Base-by-base conservation (phyloP, 139 green algal species). In the Coccomyxa sp. region DNA sequence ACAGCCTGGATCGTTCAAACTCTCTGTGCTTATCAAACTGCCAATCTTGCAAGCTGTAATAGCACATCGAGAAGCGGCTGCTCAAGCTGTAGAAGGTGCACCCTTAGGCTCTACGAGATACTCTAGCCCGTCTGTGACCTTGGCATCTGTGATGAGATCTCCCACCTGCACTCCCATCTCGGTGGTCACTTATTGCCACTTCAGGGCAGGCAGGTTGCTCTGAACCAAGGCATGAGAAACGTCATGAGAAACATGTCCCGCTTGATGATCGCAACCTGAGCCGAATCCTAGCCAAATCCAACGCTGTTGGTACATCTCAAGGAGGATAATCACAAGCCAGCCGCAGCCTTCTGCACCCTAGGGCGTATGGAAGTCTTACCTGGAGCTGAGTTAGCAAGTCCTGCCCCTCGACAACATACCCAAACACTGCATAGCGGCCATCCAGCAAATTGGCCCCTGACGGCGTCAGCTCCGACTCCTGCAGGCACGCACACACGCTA, bases 381-480 rank as follows among this genome's bases (percentile, higher is more conserved):
- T 90, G 85, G 55, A 88, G 74, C 36, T 89, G 81, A 39, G 83
- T 80, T 34, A 91, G 77, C 76, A 91, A 74, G 41, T 86, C 75
- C 27, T 79, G 70, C 14, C 81, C 92, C 54, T 98, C 82, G 10
- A 90, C 82, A 2, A 98, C 88, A 82, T 99, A 99, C 0, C 96
- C 95, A 90, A 99, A 99, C 34, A 98, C 95, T 18, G 94, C 91
- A 76, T 98, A 99, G 34, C 95, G 88, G 7, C 97, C 97, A 77
- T 99, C 97, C 70, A 99, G 85, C 75, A 99, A 87, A 91, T 99
- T 99, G 70, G 95, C 89, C 22, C 92, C 92, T 0, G 91, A 95
- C 24, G 97, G 97, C 10, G 97, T 99, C 73, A 99, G 85, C 93
- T 99, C 97, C 27, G 85, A 94, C 88, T 99, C 97, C 83, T 88